Conservation (phyloP, 2,329 filamentous ascomycete species). For the Aspergillus persii region DNA sequence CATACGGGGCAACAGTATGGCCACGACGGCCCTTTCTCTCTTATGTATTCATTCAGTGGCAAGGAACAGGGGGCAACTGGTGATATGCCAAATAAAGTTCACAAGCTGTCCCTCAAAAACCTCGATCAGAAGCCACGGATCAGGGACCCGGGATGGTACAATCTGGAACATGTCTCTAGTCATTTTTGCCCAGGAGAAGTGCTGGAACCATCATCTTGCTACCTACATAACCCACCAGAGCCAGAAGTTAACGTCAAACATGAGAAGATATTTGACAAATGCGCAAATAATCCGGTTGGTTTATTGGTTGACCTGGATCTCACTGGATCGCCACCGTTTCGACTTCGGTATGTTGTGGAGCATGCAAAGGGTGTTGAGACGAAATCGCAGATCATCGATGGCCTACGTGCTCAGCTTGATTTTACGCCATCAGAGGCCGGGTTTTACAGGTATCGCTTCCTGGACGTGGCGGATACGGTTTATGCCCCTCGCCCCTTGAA, state of each 20-base stretch:
- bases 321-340: conserved; percentile 87
- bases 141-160: conserved; percentile 79
- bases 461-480: conserved; percentile 74
- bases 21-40: conserved; percentile 64
- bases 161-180: conserved; percentile 73
- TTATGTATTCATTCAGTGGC: conserved; percentile 81
- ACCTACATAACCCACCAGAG: conserved; percentile 86
- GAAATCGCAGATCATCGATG: conserved; percentile 59
- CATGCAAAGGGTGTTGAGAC: conserved; percentile 57
- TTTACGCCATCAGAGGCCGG: conserved; percentile 79
- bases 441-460: conserved; percentile 82
- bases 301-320: conserved; percentile 85
- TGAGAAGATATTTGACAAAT: conserved; percentile 89
- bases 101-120: conserved; percentile 56
- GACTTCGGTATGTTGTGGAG: conserved; percentile 72
- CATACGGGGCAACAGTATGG: conserved; percentile 57
- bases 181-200: conserved; percentile 84
- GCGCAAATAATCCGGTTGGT: conserved; percentile 88
- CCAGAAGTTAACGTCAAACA: conserved; percentile 71
- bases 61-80: conserved; percentile 69
- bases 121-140: conserved; percentile 65
- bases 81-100: conserved; percentile 56
- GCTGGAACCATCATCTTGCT: conserved; percentile 88
- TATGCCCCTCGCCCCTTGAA: conserved; percentile 67
- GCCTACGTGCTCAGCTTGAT: conserved; percentile 78